Evolutionary conservation across 345 rosid genomes (phyloP), one percentile per base, ranked within the genome.

Genomic region (Salix brachista): DNA sequence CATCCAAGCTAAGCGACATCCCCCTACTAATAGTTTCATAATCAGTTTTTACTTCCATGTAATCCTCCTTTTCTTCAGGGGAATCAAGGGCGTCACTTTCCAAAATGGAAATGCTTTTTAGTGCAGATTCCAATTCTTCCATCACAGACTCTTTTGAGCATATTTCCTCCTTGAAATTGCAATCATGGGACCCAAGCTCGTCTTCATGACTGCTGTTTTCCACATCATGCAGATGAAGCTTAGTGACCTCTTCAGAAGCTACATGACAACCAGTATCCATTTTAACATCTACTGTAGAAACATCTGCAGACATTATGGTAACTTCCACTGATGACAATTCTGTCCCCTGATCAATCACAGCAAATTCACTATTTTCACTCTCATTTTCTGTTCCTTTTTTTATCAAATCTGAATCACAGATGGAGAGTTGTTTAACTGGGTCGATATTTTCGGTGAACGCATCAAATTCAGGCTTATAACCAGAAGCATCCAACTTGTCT

Each of bases 101-200:
- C 82, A 89, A 82, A 83, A 82, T 87, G 26, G 94, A 82, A 77
- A 89, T 87, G 72, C 74, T 83, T 80, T 73, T 80, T 77, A 94
- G 84, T 77, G 92, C 95, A 69, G 85, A 89, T 81, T 94, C 97
- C 81, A 94, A 76, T 76, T 90, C 98, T 85, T 86, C 87, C 91
- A 89, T 84, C 74, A 94, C 83, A 34, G 66, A 80, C 77, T 91
- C 97, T 87, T 86, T 92, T 80, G 87, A 81, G 82, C 75, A 88
- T 50, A 65, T 67, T n/a, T 74, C 87, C 56, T 83, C 84, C 71
- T 83, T 71, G 60, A 75, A 41, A 70, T 50, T 46, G 74, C 70
- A 71, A 76, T 77, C 84, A 79, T 73, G 76, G 50, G 73, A 69
- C 60, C 62, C 81, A 75, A 70, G 80, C 23, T 75, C 78, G 65